Percentiles rank a stretch among this genome's conserved stretches.
These are phyloP conservation scores for Linanthus parryae DNA, from an alignment of 148 eudicot species.

Conservation along the genomic window DNA sequence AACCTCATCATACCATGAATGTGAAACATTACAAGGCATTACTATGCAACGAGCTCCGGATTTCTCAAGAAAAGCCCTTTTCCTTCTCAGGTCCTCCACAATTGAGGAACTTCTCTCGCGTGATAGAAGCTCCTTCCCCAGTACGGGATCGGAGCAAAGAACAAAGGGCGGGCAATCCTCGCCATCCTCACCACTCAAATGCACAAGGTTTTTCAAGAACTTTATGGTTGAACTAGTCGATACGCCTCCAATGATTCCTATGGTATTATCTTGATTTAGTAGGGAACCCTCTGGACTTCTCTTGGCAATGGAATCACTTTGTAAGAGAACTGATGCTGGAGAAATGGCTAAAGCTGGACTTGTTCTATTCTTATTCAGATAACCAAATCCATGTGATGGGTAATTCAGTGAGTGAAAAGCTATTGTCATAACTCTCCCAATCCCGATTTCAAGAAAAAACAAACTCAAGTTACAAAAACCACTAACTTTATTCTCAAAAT, in stretches of 20 bases:
- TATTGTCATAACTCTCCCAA: conserved; percentile 8
- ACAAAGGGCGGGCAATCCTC: conserved; percentile 41
- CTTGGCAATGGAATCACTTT: conserved; percentile 8
- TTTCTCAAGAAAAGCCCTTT: conserved; percentile 53
- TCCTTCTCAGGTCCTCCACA: conserved; percentile 39
- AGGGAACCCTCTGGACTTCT: conserved; percentile 16
- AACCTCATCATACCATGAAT: conserved; percentile 60
- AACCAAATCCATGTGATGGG: conserved; percentile 15
- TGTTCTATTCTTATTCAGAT: conserved; percentile 11
- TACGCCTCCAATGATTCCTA: conserved; percentile 70
- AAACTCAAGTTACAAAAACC: background rate
- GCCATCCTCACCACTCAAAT: conserved; percentile 30
- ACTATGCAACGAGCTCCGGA: conserved; percentile 72
- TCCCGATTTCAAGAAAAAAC: background rate
- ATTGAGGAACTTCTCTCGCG: conserved; percentile 20
- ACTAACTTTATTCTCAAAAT: background rate
- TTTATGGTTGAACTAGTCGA: conserved; percentile 32
- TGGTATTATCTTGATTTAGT: conserved; percentile 34
- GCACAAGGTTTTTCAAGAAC: conserved; percentile 49
- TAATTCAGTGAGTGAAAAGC: conserved; percentile 24
- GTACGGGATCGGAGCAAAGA: conserved; percentile 55
- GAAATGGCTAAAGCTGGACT: conserved; percentile 18
- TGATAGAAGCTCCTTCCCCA: conserved; percentile 32
- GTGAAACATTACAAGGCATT: conserved; percentile 74
- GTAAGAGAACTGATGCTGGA: conserved; percentile 18